Evolutionary conservation across 345 rosid species (phyloP), one percentile per base, ranked within the genome.

Genomic region (Adansonia digitata): DNA sequence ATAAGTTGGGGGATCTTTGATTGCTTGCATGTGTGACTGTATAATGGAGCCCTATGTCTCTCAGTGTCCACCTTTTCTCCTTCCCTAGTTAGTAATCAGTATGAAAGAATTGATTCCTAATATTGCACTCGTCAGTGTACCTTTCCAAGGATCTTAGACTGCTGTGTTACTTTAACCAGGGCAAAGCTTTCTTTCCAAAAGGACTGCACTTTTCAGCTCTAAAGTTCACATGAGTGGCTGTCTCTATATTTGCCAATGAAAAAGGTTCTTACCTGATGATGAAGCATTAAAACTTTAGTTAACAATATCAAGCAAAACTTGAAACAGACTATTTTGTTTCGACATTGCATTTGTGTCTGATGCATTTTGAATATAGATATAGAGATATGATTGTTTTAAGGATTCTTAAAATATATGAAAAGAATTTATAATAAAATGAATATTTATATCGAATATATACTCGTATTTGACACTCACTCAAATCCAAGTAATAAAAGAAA

Each of bases 51-150:
- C 42, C 64, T 42, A 76, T 70, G 45, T 51, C 0, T 51, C 0
- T 43, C 3, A n/a, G 10, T 13, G 15, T 12, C 53, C 17, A 24
- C 61, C 43, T 49, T 72, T 73, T 71, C 49, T 56, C 39, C 63
- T 75, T 81, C 67, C 60, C 70, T 8, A 74, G 80, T 22, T 13
- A 48, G 76, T 4, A 81, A 77, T 53, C 29, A 40, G 64, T 15
- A 49, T 22, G 74, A 77, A 81, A 79, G 81, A 79, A 78, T 63
- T 74, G 84, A 85, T 78, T 82, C 78, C 74, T 27, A 7, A 74
- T 67, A 20, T 71, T 62, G 69, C 77, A 46, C 6, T 71, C 62
- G 59, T 71, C 62, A 52, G 20, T 43, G 65, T 57, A 74, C 64
- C 75, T 82, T 78, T 77, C 79, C 75, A 79, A 75, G 73, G 81